Evolutionary conservation across 768 basidiomycete species (phyloP), one percentile per base, ranked within the genome.

Genomic region (Cystobasidium ongulense): DNA sequence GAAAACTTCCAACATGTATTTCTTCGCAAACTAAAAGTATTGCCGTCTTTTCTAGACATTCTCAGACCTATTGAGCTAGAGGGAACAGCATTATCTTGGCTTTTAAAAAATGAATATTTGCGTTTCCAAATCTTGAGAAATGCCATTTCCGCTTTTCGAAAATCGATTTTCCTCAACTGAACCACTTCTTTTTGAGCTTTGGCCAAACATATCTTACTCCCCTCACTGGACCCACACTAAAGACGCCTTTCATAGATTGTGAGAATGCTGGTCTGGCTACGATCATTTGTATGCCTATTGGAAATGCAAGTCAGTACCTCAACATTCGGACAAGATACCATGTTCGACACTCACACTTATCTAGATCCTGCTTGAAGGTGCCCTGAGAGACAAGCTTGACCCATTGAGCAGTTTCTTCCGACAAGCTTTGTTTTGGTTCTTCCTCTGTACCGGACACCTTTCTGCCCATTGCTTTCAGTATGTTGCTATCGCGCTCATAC

Each of bases 161-260:
- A 39, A 39, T 39, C 39, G 7, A 7, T 39, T 7, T 39, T 39
- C 39, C 17, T 17, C 39, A 31, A 29, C 57, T 35, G 57, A 59
- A 29, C 35, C 57, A 77, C 72, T 75, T 70, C 36, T 77, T 79
- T 53, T 74, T 64, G 1, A 77, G 63, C 50, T 77, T 78, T 27
- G 77, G 76, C 41, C 68, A 53, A 3, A 77, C 79, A 74, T 79
- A 79, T 15, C 75, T 72, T 5, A 77, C 64, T 10, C 73, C 74
- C 29, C 77, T 75, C 43, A 76, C 25, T 23, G 76, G 76, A 0
- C 78, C 78, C 17, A 79, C 77, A 13, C 76, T 73, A 57, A 77
- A 67, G 63, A 79, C 74, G 17, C 79, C 77, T 63, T 79, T 78
- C 65, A 78, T 65, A 15, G 74, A 75, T 65, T 80, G 78, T 66